Evolutionary conservation across 1,284 basidiomycete species (phyloP).

Genomic region (Pulveroboletus sp.): DNA sequence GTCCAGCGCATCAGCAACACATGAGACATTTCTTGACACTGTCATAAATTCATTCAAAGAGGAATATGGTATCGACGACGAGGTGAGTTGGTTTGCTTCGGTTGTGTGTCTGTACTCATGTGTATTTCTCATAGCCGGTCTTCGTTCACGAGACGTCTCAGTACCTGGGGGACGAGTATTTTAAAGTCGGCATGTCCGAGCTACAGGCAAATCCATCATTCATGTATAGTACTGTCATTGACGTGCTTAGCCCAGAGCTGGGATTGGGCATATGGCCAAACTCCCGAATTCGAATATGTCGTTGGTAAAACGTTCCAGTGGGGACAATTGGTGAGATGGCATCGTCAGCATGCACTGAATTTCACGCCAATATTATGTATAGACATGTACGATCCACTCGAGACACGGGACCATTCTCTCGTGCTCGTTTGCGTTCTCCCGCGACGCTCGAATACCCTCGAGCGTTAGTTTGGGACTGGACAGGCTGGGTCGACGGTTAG

Average conservation of each 20-base stretch:
- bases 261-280: conserved; percentile 94
- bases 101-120: neutral
- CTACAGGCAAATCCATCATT: conserved; percentile 48
- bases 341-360: neutral
- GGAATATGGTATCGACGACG: conserved; percentile 54
- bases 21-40: conserved; percentile 70
- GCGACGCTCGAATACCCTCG: conserved; percentile 11
- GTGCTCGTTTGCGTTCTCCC: conserved; percentile 39
- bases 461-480: conserved; percentile 20
- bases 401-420: conserved; percentile 63
- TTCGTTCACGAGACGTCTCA: conserved; percentile 45
- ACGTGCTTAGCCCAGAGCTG: conserved; percentile 56
- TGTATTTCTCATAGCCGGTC: conserved; percentile 24
- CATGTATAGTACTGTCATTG: conserved; percentile 1
- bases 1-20: conserved; percentile 51
- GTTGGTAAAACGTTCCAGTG: conserved; percentile 49
- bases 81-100: conserved; percentile 31
- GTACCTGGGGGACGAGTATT: conserved; percentile 47
- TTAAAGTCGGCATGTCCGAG: conserved; percentile 68
- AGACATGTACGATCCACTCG: conserved; percentile 40
- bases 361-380: neutral
- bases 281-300: conserved; percentile 84
- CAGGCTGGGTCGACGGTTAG: conserved; percentile 32
- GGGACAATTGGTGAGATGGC: conserved; percentile 54
- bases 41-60: conserved; percentile 69